Evolutionary conservation across 2,329 filamentous ascomycete species (phyloP), one percentile per base, ranked within the genome.

Genomic region (Coniella vitis): DNA sequence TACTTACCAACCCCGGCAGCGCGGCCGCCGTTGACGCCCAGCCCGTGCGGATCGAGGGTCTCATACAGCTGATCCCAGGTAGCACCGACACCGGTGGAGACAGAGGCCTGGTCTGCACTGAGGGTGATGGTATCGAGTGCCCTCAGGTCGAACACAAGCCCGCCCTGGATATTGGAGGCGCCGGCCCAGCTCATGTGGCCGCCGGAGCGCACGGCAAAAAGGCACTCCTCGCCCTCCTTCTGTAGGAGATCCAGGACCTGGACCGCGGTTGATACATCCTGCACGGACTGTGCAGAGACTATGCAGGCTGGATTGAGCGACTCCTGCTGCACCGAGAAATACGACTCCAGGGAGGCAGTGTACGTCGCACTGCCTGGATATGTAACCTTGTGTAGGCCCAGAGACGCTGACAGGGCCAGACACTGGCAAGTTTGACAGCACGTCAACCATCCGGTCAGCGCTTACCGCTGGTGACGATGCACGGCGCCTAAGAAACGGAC

Each of bases 71-170:
- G 53, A 14, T 60, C 55, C 57, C 64, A 64, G 31, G 55, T 56
- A 25, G 55, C 56, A 17, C 63, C 64, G 19, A 62, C 54, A 4
- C 64, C 65, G 9, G 66, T 55, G 20, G 54, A 56, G n/a, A 60
- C 60, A n/a, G 59, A 58, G 12, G 48, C 55, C 43, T 53, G 52
- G 40, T 65, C 63, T 2, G 44, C 46, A 25, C 25, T 29, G 25
- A 29, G 10, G 7, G 22, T 21, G 12, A 45, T 16, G 32, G 32
- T n/a, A n/a, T 38, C 14, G 4, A 45, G 43, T 2, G 34, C 32
- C n/a, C 17, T n/a, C 3, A 45, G 35, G 21, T 45, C 43, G 34
- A 45, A 17, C 4, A 35, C 38, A 13, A 38, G 21, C 4, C 43
- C 43, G n/a, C 29, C 20, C 14, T 19, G 29, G 10, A 31, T 19